Evolutionary conservation across 2,329 filamentous ascomycete genomes (phyloP).

Genomic region (Nemania serpens): DNA sequence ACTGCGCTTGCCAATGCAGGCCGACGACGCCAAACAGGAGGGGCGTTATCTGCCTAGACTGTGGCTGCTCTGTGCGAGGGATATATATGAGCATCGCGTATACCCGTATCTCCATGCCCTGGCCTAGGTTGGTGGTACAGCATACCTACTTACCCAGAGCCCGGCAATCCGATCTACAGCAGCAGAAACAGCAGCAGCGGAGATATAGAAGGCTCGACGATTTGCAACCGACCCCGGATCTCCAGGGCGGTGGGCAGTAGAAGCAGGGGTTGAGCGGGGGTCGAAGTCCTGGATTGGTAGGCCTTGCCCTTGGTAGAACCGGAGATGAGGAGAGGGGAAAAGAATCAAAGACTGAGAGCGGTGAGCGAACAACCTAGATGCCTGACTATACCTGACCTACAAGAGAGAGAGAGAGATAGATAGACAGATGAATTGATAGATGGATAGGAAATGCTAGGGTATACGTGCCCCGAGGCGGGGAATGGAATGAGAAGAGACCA

Average conservation of each 20-base stretch:
- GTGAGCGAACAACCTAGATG: background rate
- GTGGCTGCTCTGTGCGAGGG: background rate
- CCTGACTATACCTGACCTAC: background rate
- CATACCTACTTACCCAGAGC: background rate
- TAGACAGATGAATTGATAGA: background rate
- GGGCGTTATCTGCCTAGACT: background rate
- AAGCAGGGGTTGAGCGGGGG: background rate
- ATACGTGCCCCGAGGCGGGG: background rate
- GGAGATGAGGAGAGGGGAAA: background rate
- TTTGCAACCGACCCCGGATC: slow-evolving; percentile 3
- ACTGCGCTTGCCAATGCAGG: slow-evolving; percentile 18
- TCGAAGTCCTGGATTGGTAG: no score
- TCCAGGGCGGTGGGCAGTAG: background rate
- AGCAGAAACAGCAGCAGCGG: background rate
- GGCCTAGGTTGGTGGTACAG: no score
- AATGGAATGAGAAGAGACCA: background rate
- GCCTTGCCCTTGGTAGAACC: no score
- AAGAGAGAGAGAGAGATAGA: background rate
- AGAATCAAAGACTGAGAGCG: background rate
- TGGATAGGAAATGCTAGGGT: background rate
- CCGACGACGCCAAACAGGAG: slow-evolving; percentile 3
- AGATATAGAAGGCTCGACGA: background rate
- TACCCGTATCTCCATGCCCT: no score
- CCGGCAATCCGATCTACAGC: background rate
- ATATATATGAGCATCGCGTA: no score